Evolutionary conservation across 371 early-diverging fungal genomes (phyloP), one percentile per base, ranked within the genome.

Genomic region (Umbelopsis sp.): DNA sequence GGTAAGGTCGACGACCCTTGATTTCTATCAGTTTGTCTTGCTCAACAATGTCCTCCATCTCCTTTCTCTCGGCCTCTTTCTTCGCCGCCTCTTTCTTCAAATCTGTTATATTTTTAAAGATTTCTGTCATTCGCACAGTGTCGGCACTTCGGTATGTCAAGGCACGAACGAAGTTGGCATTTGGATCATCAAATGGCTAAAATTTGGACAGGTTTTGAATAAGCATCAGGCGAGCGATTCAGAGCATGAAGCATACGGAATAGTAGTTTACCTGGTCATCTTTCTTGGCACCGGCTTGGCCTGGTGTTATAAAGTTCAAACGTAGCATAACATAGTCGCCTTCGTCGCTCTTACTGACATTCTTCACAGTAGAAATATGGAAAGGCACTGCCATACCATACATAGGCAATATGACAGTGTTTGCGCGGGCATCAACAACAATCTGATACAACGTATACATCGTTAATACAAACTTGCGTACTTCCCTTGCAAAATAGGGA

Each of bases 301-400:
- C 97, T 20, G 99, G 99, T 11, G 97, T 93, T 37, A 96, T 83
- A 80, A 99, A 94, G 78, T 99, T 99, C 71, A 99, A 87, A 72
- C 99, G 96, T 10, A 99, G 84, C 78, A 94, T 93, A n/a, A 92
- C 89, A 70, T 86, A 92, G 35, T 97, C 97, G 46, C 96, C 96
- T 84, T 99, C 99, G 65, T 98, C 99, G 51, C 88, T 92, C 79
- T 99, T 96, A 78, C 93, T 93, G 7, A 93, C 93, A 76, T 95
- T 99, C 74, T 99, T 99, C 41, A 99, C 79, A 0, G 96, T 95
- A 16, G 95, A 93, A 63, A 99, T 94, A 81, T 99, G 99, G 89
- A 99, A 99, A 24, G 99, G 99, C 4, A 99, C 99, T 0, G 98
- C 93, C 77, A 93, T 90, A 41, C 98, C 98, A 73, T 96, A 96